phyloP scores from a whole-genome alignment of 768 basidiomycete species.

The Boletellus ananas region DNA sequence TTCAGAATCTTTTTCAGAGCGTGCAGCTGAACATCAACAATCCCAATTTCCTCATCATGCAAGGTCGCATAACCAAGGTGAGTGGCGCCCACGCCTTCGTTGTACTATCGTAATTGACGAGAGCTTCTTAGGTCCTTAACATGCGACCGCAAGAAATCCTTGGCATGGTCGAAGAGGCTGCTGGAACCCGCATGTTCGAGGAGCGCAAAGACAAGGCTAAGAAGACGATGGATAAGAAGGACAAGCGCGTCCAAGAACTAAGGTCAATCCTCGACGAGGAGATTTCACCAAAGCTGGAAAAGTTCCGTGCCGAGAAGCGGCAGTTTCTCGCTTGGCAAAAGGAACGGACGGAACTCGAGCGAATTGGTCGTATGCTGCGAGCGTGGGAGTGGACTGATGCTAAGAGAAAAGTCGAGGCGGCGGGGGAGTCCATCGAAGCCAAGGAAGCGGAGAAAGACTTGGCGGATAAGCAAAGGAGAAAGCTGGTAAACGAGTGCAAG shows the following conservation, averaged over 20 bases:
- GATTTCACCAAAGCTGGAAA: conserved; percentile 92
- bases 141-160: conserved; percentile 98
- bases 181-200: conserved; percentile 98
- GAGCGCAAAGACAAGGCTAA: conserved; percentile 96
- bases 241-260: conserved; percentile 91
- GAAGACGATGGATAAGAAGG: conserved; percentile 96
- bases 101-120: not conserved
- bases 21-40: conserved; percentile 99
- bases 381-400: conserved; percentile 87
- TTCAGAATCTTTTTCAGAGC: conserved; percentile 92
- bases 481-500: conserved; percentile 49
- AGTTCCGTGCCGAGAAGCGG: conserved; percentile 83
- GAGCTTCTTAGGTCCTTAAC: conserved; percentile 62
- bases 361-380: conserved; percentile 71
- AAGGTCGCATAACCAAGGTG: conserved; percentile 98
- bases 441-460: conserved; percentile 48
- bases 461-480: conserved; percentile 46
- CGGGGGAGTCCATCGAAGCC: conserved; percentile 51
- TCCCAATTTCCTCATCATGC: conserved; percentile 99
- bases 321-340: conserved; percentile 90
- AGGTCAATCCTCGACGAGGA: conserved; percentile 77
- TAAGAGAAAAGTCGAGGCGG: conserved; percentile 47
- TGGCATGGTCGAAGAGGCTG: conserved; percentile 98
- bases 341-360: conserved; percentile 80
- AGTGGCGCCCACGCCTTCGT: conserved; percentile 5